phyloP scores from a whole-genome alignment of 345 rosid species.

The Populus tremula region DNA sequence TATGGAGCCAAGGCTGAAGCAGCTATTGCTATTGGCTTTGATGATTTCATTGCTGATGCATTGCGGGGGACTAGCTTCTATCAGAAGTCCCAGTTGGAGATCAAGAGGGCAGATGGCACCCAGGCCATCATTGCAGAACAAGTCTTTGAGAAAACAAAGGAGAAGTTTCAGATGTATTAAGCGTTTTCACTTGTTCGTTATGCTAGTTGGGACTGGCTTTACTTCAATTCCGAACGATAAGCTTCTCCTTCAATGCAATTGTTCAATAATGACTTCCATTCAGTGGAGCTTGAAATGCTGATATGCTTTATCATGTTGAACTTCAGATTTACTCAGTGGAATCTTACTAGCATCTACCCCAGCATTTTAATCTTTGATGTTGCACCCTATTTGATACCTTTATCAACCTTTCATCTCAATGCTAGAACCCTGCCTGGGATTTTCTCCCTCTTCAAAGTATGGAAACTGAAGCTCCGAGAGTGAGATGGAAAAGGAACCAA shows the following conservation, averaged over 20 bases:
- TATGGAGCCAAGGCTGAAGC: slow-evolving; percentile 78
- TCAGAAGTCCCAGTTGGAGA: slow-evolving; percentile 62
- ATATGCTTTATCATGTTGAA: neutral
- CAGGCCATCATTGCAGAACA: slow-evolving; percentile 69
- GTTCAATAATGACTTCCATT: neutral
- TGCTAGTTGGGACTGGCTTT: neutral
- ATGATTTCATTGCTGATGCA: slow-evolving; percentile 63
- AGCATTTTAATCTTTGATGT: neutral
- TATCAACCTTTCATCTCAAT: too few species aligned
- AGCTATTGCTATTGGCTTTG: slow-evolving; percentile 71
- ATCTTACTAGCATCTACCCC: neutral
- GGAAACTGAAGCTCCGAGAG: neutral
- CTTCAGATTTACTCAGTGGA: neutral
- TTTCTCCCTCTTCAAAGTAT: neutral
- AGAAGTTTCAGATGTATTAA: slow-evolving; percentile 63
- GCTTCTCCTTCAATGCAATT: neutral
- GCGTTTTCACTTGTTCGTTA: slow-evolving; percentile 4
- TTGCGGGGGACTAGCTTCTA: slow-evolving; percentile 52
- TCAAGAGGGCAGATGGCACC: slow-evolving; percentile 60
- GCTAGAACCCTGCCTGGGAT: neutral
- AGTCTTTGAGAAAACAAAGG: slow-evolving; percentile 77
- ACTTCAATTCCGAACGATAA: neutral
- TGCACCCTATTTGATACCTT: neutral
- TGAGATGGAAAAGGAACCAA: neutral
- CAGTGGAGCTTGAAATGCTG: neutral